phyloP scores from a whole-genome alignment of 257 asterid genomes.

The Przewalskia tangutica region DNA sequence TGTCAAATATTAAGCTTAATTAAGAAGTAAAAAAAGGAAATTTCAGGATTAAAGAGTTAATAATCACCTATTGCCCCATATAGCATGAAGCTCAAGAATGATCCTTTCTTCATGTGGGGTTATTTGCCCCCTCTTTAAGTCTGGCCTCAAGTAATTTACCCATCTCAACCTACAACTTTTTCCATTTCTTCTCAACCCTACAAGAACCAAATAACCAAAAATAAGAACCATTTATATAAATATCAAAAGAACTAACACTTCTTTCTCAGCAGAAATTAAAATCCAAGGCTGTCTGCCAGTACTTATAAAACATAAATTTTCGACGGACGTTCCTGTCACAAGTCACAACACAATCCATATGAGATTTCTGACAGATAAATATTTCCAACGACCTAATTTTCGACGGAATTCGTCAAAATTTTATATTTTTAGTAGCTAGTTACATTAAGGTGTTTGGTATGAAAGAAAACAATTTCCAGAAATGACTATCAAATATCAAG shows the following conservation, averaged over 20 bases:
- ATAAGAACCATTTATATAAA: neutral
- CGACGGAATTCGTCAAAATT: neutral
- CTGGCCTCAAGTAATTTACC: slow-evolving; percentile 96
- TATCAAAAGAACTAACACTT: neutral
- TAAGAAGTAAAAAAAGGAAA: neutral
- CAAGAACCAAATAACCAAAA: neutral
- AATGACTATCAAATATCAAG: neutral
- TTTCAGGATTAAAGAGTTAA: neutral
- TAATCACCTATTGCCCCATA: slow-evolving; percentile 84
- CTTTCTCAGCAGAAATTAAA: too few species aligned
- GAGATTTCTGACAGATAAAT: neutral
- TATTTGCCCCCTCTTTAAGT: slow-evolving; percentile 81
- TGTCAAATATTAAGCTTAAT: neutral
- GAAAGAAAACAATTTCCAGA: neutral
- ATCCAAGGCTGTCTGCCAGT: too few species aligned
- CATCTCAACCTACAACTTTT: slow-evolving; percentile 90
- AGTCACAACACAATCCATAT: neutral
- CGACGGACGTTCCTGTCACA: neutral
- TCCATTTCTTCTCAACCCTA: slow-evolving; percentile 86
- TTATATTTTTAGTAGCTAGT: neutral
- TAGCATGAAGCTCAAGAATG: slow-evolving; percentile 67
- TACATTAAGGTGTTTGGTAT: neutral
- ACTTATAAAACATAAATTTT: neutral
- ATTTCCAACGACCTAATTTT: neutral
- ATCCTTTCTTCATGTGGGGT: slow-evolving; percentile 73